Evolutionary conservation across 140 eudicot species (phyloP).

Genomic region (Bidens hawaiensis): DNA sequence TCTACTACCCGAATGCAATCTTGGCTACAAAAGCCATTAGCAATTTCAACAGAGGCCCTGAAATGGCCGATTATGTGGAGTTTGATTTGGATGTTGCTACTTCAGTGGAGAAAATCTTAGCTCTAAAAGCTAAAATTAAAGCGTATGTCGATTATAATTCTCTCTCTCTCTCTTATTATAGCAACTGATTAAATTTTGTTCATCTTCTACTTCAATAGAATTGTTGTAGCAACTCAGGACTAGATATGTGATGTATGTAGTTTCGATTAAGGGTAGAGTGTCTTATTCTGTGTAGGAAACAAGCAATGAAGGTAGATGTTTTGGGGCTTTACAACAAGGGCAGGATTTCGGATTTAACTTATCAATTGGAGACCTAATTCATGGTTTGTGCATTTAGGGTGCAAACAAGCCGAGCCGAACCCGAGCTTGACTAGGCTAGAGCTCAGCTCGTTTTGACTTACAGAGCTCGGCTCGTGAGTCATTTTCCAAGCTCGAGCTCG

Average conservation of each 20-base stretch:
- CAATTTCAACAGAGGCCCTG: slow-evolving; percentile 70
- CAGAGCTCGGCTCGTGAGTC: too few species aligned
- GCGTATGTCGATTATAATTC: slow-evolving; percentile 33
- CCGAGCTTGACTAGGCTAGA: too few species aligned
- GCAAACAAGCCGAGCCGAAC: too few species aligned
- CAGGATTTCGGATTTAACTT: slow-evolving; percentile 31
- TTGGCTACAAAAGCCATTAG: slow-evolving; percentile 64
- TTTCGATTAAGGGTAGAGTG: slow-evolving; percentile 20
- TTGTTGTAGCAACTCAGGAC: slow-evolving; percentile 9
- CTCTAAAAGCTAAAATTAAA: slow-evolving; percentile 49
- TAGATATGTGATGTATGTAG: slow-evolving; percentile 6
- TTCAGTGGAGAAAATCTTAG: slow-evolving; percentile 43
- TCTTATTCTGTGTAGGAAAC: slow-evolving; percentile 34
- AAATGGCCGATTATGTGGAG: slow-evolving; percentile 50
- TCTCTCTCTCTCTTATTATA: not conserved
- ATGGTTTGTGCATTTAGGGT: too few species aligned
- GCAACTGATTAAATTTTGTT: not conserved
- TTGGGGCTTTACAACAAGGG: slow-evolving; percentile 37
- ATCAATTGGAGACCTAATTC: slow-evolving; percentile 27
- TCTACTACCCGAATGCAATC: slow-evolving; percentile 58
- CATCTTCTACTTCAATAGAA: not conserved
- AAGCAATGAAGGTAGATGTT: slow-evolving; percentile 38
- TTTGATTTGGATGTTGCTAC: slow-evolving; percentile 59
- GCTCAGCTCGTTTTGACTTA: too few species aligned
- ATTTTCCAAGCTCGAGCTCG: too few species aligned